phyloP scores from a whole-genome alignment of 179 eudicot species.

The Vitellaria paradoxa region DNA sequence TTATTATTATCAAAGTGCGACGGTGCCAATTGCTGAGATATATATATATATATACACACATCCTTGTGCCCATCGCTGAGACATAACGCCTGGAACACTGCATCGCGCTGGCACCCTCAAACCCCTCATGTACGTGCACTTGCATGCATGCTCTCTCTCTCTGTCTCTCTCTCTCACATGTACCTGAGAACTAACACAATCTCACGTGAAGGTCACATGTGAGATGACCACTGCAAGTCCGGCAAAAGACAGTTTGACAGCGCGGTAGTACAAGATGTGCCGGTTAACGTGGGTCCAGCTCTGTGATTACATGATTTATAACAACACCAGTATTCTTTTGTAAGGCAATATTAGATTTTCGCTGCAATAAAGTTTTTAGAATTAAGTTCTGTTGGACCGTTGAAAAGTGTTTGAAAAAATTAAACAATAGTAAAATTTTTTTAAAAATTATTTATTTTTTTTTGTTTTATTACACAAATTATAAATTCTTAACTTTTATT shows the following conservation, averaged over 20 bases:
- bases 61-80: neutral
- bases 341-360: too few species aligned
- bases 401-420: too few species aligned
- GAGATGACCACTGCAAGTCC: neutral
- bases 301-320: too few species aligned
- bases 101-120: neutral
- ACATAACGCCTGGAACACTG: neutral
- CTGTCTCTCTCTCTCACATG: neutral
- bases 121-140: conserved; percentile 1
- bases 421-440: too few species aligned
- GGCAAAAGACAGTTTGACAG: neutral
- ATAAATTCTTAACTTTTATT: too few species aligned
- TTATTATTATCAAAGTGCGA: neutral
- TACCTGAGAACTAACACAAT: neutral
- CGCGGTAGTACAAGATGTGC: neutral
- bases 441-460: too few species aligned
- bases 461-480: too few species aligned
- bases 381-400: too few species aligned
- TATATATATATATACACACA: neutral
- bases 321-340: too few species aligned
- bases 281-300: too few species aligned
- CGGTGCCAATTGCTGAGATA: neutral
- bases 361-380: too few species aligned
- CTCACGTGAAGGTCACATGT: neutral
- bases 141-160: neutral